Conservation (phyloP, 2,329 filamentous ascomycete genomes). For the Sodiomyces alkalinus region DNA sequence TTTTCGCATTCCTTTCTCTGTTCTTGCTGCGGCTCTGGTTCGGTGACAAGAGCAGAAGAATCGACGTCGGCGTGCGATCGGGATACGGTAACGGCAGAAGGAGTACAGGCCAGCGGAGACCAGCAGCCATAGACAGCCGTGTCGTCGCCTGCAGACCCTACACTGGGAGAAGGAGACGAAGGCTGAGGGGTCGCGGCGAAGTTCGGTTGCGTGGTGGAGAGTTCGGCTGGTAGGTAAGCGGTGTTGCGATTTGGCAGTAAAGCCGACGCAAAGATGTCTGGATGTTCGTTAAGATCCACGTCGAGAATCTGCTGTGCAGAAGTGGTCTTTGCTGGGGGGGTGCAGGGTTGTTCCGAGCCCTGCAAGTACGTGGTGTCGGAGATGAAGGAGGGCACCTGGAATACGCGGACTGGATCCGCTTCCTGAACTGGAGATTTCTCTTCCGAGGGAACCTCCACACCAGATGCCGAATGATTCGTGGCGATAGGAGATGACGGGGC, state of each 20-base stretch:
- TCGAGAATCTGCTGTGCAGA: not conserved
- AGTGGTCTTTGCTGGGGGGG: not conserved
- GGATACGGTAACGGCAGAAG: too few species aligned
- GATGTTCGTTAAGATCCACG: conserved; percentile 1
- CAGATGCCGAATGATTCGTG: too few species aligned
- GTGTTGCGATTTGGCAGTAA: not conserved
- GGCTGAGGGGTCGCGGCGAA: not conserved
- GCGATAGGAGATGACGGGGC: too few species aligned
- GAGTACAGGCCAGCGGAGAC: not conserved
- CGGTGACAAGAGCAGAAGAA: too few species aligned
- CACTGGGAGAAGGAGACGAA: not conserved
- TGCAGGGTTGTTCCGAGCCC: not conserved
- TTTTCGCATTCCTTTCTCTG: too few species aligned
- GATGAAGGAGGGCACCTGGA: not conserved
- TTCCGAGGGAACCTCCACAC: not conserved
- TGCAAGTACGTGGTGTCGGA: not conserved
- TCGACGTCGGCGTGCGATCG: too few species aligned
- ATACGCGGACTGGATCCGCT: not conserved
- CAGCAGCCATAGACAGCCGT: not conserved
- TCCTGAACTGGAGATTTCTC: not conserved
- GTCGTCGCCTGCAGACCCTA: not conserved
- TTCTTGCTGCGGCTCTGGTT: not conserved
- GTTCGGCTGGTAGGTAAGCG: too few species aligned
- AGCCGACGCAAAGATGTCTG: conserved; percentile 1
- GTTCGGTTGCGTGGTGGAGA: not conserved